Evolutionary conservation across 305 asterid species (phyloP).

Genomic region (Nicotiana rustica): DNA sequence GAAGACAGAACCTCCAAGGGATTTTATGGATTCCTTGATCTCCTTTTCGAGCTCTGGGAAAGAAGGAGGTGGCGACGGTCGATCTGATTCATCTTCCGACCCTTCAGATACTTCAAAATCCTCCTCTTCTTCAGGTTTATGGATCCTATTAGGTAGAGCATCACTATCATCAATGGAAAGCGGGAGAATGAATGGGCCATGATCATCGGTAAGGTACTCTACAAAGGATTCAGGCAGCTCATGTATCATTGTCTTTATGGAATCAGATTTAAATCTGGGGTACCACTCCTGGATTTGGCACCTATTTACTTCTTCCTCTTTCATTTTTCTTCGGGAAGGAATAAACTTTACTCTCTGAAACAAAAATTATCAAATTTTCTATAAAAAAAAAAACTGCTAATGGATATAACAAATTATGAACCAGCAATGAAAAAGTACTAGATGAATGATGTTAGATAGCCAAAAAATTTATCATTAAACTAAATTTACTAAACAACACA

Average conservation of each 20-base stretch:
- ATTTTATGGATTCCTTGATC: constrained; percentile 64
- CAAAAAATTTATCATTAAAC: neutral
- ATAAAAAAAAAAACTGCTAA: neutral
- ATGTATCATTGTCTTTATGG: constrained; percentile 66
- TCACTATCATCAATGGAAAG: constrained; percentile 66
- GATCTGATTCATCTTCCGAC: constrained; percentile 78
- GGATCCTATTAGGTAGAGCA: constrained; percentile 80
- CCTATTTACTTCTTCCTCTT: constrained; percentile 70
- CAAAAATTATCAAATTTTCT: neutral
- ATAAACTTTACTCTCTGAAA: neutral
- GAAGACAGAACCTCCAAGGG: constrained; percentile 84
- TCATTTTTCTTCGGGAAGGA: constrained; percentile 47
- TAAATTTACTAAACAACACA: neutral
- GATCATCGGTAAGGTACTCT: constrained; percentile 69
- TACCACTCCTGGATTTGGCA: constrained; percentile 97
- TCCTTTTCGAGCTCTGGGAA: constrained; percentile 78
- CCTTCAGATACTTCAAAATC: constrained; percentile 67
- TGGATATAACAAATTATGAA: neutral
- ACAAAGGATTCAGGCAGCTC: constrained; percentile 81
- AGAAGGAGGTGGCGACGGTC: constrained; percentile 64
- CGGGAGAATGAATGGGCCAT: constrained; percentile 85
- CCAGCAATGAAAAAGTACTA: neutral
- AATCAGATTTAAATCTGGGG: constrained; percentile 70
- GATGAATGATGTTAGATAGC: neutral
- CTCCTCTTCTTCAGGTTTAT: constrained; percentile 78